phyloP scores from a whole-genome alignment of 305 asterid species.

The Lippia alba region DNA sequence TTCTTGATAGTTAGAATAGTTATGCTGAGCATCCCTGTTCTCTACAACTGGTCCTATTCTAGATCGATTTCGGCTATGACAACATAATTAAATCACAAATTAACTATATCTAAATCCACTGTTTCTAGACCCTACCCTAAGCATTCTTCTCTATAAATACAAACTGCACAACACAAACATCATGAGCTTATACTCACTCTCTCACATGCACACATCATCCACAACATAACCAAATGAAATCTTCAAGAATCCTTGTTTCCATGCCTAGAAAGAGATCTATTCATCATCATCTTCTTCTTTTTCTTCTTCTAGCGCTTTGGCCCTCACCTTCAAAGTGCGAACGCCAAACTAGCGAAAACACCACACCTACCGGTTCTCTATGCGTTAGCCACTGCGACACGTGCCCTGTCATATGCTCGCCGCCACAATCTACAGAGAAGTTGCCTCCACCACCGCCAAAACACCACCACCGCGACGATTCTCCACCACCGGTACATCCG shows the following conservation, averaged over 20 bases:
- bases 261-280: constrained; percentile 32
- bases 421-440: constrained; percentile 45
- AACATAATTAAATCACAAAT: too few species aligned
- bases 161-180: constrained; percentile 18
- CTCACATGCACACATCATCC: constrained; percentile 19
- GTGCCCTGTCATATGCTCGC: constrained; percentile 68
- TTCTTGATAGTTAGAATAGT: too few species aligned
- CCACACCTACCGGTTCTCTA: constrained; percentile 36
- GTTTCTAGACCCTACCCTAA: constrained; percentile 25
- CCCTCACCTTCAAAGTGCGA: constrained; percentile 39
- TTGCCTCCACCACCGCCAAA: constrained; percentile 33
- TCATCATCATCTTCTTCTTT: constrained; percentile 25
- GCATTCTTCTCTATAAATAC: constrained; percentile 29
- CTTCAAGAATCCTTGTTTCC: constrained; percentile 23
- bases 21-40: too few species aligned
- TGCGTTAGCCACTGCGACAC: constrained; percentile 70
- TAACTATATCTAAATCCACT: background rate
- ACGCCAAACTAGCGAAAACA: constrained; percentile 20
- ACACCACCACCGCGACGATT: constrained; percentile 43
- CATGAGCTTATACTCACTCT: constrained; percentile 9
- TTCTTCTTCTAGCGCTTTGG: constrained; percentile 35
- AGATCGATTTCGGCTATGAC: too few species aligned
- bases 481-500: constrained; percentile 50
- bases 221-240: constrained; percentile 17
- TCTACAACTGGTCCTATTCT: too few species aligned